A percentile compares a stretch with the other conserved stretches of the same genome.
These are phyloP conservation scores for Westerdykella ornata DNA, from an alignment of 2,329 filamentous ascomycete species.

Conservation along the genomic window DNA sequence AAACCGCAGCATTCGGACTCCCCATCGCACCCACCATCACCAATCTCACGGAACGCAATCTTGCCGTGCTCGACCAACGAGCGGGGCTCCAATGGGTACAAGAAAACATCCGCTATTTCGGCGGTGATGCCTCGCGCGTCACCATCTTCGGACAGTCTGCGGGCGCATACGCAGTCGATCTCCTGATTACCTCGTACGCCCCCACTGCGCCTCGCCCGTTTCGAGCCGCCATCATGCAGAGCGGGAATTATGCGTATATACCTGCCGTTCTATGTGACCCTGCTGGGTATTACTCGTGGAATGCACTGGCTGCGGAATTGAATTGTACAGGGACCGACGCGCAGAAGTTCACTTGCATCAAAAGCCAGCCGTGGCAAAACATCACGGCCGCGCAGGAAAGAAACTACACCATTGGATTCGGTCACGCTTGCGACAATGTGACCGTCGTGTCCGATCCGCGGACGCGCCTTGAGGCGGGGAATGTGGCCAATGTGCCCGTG, in stretches of 20 bases:
- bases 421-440: conserved; percentile 16
- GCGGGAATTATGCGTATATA: not conserved
- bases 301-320: conserved; percentile 15
- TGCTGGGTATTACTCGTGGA: conserved; percentile 12
- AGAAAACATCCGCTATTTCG: conserved; percentile 45
- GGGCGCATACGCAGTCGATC: conserved; percentile 21
- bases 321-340: conserved; percentile 16
- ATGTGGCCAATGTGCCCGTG: conserved; percentile 24
- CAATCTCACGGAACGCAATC: conserved; percentile 45
- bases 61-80: conserved; percentile 43
- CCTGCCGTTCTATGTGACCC: conserved; percentile 1
- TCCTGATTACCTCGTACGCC: conserved; percentile 22
- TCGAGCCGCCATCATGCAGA: conserved; percentile 24
- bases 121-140: conserved; percentile 45
- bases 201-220: conserved; percentile 19
- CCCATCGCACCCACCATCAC: not conserved
- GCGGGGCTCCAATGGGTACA: conserved; percentile 27
- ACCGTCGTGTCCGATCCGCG: conserved; percentile 17
- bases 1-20: conserved; percentile 3
- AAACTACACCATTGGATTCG: conserved; percentile 17
- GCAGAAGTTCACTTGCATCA: conserved; percentile 19
- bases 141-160: conserved; percentile 40
- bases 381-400: conserved; percentile 14
- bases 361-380: conserved; percentile 12
- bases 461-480: conserved; percentile 10